Conservation (phyloP, 208 protist species). For the Leishmania guyanensis region DNA sequence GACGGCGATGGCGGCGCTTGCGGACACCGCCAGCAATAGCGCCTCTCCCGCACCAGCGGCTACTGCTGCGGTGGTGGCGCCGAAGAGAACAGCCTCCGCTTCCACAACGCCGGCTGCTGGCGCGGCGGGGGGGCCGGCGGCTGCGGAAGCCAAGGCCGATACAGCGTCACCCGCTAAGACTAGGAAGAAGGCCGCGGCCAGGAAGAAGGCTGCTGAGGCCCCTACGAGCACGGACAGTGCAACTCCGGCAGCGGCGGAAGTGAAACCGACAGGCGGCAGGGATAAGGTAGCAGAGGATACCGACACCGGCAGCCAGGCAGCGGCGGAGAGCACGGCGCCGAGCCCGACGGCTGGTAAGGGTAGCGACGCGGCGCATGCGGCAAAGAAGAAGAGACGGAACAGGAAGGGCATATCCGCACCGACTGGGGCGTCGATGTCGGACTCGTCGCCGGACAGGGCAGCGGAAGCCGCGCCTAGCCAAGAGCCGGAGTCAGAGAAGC, state of each 20-base stretch:
- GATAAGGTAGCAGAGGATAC: not conserved
- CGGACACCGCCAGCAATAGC: not conserved
- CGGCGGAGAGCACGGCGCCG: not conserved
- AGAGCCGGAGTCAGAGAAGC: not conserved
- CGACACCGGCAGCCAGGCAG: not conserved
- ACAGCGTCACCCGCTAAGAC: not conserved
- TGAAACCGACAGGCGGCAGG: not conserved
- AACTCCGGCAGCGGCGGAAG: not conserved
- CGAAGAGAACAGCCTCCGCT: not conserved
- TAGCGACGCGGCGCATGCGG: not conserved
- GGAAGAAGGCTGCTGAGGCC: not conserved
- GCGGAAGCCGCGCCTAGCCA: not conserved
- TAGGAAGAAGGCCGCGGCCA: constrained; percentile 15
- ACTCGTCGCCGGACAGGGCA: not conserved
- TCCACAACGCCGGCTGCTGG: constrained; percentile 2
- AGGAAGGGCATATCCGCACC: not conserved
- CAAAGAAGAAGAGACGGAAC: not conserved
- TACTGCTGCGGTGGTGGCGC: not conserved
- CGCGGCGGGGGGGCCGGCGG: not conserved
- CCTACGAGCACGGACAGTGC: not conserved
- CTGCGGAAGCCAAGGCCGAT: not conserved
- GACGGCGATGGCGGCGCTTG: constrained; percentile 6
- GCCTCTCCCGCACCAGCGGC: constrained; percentile 2
- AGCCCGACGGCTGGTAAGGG: not conserved
- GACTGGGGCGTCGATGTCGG: not conserved